Conservation (phyloP, 1,139 yeast genomes). For the Hansenula anomala region DNA sequence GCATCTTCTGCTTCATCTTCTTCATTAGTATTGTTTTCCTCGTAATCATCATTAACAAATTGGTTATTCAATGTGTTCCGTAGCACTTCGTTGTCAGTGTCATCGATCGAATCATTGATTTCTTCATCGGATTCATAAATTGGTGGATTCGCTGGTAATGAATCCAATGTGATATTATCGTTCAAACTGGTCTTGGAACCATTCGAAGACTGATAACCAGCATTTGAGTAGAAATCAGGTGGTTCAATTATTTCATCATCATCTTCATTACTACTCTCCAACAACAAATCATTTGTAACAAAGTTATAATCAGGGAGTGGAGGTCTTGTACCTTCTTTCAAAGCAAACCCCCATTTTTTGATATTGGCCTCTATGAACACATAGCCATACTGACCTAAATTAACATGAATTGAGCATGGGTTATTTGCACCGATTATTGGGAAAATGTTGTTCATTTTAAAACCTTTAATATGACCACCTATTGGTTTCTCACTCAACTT, state of each 20-base stretch:
- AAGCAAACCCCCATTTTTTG: conserved; percentile 87
- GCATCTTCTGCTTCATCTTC: no score
- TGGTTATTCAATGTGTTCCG: conserved; percentile 22
- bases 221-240: conserved; percentile 23
- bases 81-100: conserved; percentile 5
- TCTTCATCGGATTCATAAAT: conserved; percentile 26
- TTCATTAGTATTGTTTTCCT: no score
- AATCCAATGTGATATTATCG: conserved; percentile 28
- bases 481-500: conserved; percentile 63
- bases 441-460: conserved; percentile 73
- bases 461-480: conserved; percentile 75
- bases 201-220: conserved; percentile 21
- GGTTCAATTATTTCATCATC: conserved; percentile 25
- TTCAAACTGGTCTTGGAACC: conserved; percentile 6
- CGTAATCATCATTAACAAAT: conserved; percentile 10
- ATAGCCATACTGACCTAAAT: conserved; percentile 87
- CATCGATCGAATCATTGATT: conserved; percentile 15
- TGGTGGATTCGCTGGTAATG: conserved; percentile 31
- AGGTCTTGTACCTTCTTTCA: conserved; percentile 60
- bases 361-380: conserved; percentile 93
- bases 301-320: conserved; percentile 71
- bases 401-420: conserved; percentile 71
- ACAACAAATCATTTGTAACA: conserved; percentile 34
- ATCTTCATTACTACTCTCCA: conserved; percentile 32
- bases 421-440: conserved; percentile 88